These are phyloP conservation scores for Chaetomium cochliodes DNA, from an alignment of 495 filamentous ascomycete genomes.

Conservation along the genomic window DNA sequence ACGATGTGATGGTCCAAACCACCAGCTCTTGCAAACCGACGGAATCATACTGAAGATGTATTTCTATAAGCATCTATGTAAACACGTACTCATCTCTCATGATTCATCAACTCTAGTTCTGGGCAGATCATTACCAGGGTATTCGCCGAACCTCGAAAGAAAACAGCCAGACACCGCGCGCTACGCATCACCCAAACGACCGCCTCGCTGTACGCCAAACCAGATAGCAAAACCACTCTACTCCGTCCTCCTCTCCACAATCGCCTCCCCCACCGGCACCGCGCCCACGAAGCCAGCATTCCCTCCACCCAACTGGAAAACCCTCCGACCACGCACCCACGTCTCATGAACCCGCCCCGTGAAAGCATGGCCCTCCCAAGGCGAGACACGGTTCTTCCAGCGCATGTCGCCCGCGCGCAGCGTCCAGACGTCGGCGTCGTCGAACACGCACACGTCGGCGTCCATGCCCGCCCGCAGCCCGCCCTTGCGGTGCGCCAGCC, in stretches of 20 bases:
- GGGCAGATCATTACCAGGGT: neutral
- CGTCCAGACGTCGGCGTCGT: constrained; percentile 74
- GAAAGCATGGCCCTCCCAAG: constrained; percentile 83
- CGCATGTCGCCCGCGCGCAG: constrained; percentile 69
- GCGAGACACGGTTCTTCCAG: constrained; percentile 92
- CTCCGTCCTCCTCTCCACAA: constrained; percentile 43
- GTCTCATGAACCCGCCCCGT: constrained; percentile 83
- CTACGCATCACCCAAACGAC: too few relatives aligned
- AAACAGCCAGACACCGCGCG: neutral
- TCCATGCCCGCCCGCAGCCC: constrained; percentile 81
- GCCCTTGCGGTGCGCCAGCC: constrained; percentile 78
- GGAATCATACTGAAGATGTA: neutral
- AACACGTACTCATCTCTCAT: neutral
- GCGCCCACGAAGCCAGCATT: constrained; percentile 43
- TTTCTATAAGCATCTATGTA: neutral
- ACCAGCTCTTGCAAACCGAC: neutral
- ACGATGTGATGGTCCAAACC: neutral
- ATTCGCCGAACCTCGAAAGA: constrained; percentile 8
- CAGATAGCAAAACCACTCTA: constrained; percentile 14
- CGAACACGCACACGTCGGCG: constrained; percentile 90
- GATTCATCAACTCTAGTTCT: neutral
- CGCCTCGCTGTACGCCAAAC: neutral
- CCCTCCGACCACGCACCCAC: constrained; percentile 76
- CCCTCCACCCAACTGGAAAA: constrained; percentile 58
- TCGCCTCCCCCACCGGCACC: constrained; percentile 43